phyloP scores from a whole-genome alignment of 75 land plant genomes.

The Adiantum capillusveneris region DNA sequence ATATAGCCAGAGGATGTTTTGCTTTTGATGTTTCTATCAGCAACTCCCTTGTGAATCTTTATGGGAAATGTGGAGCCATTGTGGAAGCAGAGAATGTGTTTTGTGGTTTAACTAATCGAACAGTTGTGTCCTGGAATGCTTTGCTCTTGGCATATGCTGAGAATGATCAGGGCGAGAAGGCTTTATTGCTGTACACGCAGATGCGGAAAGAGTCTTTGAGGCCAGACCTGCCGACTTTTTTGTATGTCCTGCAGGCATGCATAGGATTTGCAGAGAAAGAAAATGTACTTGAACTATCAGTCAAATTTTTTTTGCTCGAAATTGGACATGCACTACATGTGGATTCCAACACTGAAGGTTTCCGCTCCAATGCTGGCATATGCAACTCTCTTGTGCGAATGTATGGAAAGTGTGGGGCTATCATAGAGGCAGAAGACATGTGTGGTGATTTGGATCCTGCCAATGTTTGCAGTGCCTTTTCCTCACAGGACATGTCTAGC shows the following conservation, averaged over 20 bases:
- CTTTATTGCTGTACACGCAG: slow-evolving; percentile 18
- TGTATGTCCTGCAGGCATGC: slow-evolving; percentile 26
- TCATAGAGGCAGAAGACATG: slow-evolving; percentile 11
- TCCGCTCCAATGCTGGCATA: slow-evolving; percentile 11
- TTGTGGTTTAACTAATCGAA: neutral
- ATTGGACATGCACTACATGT: slow-evolving; percentile 25
- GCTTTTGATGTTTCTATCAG: neutral
- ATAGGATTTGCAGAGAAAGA: slow-evolving; percentile 6
- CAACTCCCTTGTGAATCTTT: neutral
- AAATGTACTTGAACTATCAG: neutral
- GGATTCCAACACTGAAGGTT: slow-evolving; percentile 6
- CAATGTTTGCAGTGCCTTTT: too few species aligned
- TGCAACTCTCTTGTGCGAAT: slow-evolving; percentile 8
- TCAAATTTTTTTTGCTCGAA: neutral
- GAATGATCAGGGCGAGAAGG: slow-evolving; percentile 15
- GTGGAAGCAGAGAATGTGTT: slow-evolving; percentile 1
- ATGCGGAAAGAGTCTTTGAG: slow-evolving; percentile 14
- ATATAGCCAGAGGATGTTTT: neutral
- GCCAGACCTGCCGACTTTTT: slow-evolving; percentile 25
- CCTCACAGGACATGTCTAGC: slow-evolving; percentile 1
- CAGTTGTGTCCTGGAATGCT: slow-evolving; percentile 4
- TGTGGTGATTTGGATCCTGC: slow-evolving; percentile 3
- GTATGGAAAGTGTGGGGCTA: slow-evolving; percentile 13
- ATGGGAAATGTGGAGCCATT: neutral
- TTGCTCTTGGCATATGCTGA: neutral